Percentiles rank a stretch among this genome's conserved stretches.
phyloP scores from a whole-genome alignment of 108 stramenopile species.

The Pelagomonas calceolata region DNA sequence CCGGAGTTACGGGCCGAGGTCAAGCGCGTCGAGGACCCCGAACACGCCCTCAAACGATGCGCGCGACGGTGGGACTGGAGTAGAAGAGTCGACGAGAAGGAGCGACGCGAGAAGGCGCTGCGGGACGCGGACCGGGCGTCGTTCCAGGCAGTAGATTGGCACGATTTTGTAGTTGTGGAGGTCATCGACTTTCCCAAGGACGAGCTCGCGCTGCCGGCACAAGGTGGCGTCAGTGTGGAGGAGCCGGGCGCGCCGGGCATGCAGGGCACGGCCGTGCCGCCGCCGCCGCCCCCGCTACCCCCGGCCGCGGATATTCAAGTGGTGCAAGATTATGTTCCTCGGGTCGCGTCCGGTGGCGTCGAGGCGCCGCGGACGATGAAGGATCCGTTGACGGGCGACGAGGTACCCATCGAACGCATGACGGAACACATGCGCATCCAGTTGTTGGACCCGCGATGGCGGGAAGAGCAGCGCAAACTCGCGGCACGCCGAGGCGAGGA shows the following conservation, averaged over 20 bases:
- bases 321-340: slow-evolving; percentile 70
- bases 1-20: slow-evolving; percentile 1
- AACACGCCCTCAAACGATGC: slow-evolving; percentile 17
- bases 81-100: slow-evolving; percentile 45
- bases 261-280: slow-evolving; percentile 14
- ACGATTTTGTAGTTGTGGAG: slow-evolving; percentile 96
- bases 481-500: slow-evolving; percentile 86
- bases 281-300: slow-evolving; percentile 56
- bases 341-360: slow-evolving; percentile 34
- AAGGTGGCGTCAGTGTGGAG: too few relatives aligned
- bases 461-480: slow-evolving; percentile 71
- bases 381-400: slow-evolving; percentile 86
- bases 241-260: slow-evolving; percentile 19
- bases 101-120: slow-evolving; percentile 37
- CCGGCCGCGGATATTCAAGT: slow-evolving; percentile 37
- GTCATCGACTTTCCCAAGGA: slow-evolving; percentile 84
- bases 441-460: slow-evolving; percentile 82
- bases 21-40: slow-evolving; percentile 8
- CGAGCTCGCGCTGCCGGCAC: too few relatives aligned
- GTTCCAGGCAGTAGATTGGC: slow-evolving; percentile 76
- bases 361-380: slow-evolving; percentile 52
- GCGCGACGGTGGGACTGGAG: slow-evolving; percentile 49
- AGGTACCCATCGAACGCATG: slow-evolving; percentile 64
- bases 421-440: slow-evolving; percentile 96
- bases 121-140: slow-evolving; percentile 49